phyloP scores from a whole-genome alignment of 257 asterid species.

The Coffea canephora region DNA sequence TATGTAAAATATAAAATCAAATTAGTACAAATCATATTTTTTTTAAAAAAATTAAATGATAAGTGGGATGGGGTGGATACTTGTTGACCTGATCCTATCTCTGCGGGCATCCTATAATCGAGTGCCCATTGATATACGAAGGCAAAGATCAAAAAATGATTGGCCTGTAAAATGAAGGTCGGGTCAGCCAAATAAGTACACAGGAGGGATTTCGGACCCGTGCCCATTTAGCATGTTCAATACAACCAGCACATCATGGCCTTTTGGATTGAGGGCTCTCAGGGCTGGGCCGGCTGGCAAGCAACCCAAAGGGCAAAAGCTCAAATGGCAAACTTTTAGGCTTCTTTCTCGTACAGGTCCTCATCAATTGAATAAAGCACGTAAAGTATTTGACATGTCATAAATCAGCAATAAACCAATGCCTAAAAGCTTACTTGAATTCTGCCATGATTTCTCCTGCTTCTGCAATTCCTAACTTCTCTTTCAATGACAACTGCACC shows the following conservation, averaged over 20 bases:
- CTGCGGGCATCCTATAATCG: too few species aligned
- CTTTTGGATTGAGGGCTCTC: constrained; percentile 41
- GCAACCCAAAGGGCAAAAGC: constrained; percentile 45
- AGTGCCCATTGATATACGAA: too few species aligned
- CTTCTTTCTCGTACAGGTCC: constrained; percentile 51
- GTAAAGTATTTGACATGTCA: background rate
- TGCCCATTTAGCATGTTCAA: constrained; percentile 30
- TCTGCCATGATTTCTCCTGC: constrained; percentile 36
- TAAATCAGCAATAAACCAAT: too few species aligned
- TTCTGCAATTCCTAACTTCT: constrained; percentile 34
- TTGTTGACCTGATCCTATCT: too few species aligned
- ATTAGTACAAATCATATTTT: too few species aligned
- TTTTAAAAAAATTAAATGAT: too few species aligned
- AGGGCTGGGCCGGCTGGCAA: constrained; percentile 33
- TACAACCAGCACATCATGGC: constrained; percentile 38
- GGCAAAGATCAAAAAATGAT: too few species aligned
- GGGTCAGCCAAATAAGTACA: too few species aligned
- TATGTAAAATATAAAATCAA: too few species aligned
- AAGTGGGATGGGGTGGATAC: too few species aligned
- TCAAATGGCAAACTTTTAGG: constrained; percentile 48
- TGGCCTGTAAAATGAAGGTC: too few species aligned
- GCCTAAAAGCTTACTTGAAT: constrained; percentile 38
- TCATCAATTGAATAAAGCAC: background rate
- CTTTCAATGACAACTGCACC: constrained; percentile 29
- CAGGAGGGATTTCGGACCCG: too few species aligned